A percentile compares a stretch with the other conserved stretches of the same genome.
Conservation (phyloP, 257 asterid genomes). For the Misopates orontium region DNA sequence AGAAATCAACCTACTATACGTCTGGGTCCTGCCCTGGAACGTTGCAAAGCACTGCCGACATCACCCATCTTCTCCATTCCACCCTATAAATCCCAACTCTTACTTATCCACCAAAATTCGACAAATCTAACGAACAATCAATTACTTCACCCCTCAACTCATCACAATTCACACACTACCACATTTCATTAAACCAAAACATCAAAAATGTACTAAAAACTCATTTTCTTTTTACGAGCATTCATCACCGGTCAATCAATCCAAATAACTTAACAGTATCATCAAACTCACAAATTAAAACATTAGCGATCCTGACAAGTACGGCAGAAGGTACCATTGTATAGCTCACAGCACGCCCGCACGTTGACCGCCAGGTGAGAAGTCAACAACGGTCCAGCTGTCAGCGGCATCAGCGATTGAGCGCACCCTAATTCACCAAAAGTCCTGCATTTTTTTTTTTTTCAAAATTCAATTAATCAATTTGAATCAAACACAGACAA, state of each 20-base stretch:
- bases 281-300: constrained; percentile 76
- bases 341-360: constrained; percentile 95
- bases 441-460: constrained; percentile 61
- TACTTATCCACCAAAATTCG: constrained; percentile 45
- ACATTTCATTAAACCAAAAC: constrained; percentile 7
- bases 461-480: no score
- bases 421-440: constrained; percentile 73
- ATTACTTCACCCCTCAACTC: constrained; percentile 26
- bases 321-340: constrained; percentile 95
- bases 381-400: constrained; percentile 55
- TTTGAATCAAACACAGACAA: not conserved
- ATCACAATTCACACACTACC: constrained; percentile 5
- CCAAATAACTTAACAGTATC: constrained; percentile 34
- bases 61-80: constrained; percentile 60
- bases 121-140: constrained; percentile 29
- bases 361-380: constrained; percentile 65
- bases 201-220: not conserved
- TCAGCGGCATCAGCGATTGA: constrained; percentile 72
- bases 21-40: constrained; percentile 38
- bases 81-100: constrained; percentile 54
- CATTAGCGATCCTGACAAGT: constrained; percentile 99
- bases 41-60: constrained; percentile 45
- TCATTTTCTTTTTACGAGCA: constrained; percentile 18
- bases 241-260: constrained; percentile 7
- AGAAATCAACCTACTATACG: constrained; percentile 46